Conservation (phyloP, 192 early-diverging fungal genomes). For the Coemansia sp. region DNA sequence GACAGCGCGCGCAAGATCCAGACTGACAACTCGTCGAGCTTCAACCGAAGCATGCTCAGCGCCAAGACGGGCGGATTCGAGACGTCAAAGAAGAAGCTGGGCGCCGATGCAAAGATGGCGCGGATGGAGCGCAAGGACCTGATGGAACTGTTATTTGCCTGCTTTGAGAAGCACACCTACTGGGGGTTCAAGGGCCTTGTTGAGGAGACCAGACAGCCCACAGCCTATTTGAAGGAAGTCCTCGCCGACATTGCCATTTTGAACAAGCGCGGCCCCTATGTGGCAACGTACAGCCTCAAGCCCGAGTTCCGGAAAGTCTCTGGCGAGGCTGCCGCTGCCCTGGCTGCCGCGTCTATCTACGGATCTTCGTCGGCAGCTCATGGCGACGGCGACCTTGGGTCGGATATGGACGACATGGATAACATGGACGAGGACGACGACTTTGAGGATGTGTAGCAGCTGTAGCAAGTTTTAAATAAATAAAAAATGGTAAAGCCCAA, state of each 20-base stretch:
- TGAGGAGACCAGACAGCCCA: conserved; percentile 79
- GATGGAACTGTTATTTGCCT: conserved; percentile 76
- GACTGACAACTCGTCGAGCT: conserved; percentile 23
- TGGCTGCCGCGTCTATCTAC: conserved; percentile 14
- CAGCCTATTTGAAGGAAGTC: conserved; percentile 78
- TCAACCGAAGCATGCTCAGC: conserved; percentile 47
- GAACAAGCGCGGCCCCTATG: conserved; percentile 80
- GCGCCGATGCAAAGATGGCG: conserved; percentile 71
- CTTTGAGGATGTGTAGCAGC: conserved; percentile 54
- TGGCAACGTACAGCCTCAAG: conserved; percentile 79
- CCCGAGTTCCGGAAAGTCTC: conserved; percentile 66
- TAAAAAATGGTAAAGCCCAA: neutral
- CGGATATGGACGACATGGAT: conserved; percentile 18
- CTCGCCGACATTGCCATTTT: conserved; percentile 74
- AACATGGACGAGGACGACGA: conserved; percentile 49
- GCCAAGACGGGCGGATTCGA: conserved; percentile 36
- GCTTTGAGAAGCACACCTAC: conserved; percentile 77
- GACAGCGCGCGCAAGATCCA: conserved; percentile 29
- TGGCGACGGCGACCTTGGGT: neutral
- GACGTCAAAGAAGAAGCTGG: conserved; percentile 46
- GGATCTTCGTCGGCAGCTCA: conserved; percentile 1
- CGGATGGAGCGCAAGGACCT: conserved; percentile 82
- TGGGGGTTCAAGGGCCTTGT: conserved; percentile 83
- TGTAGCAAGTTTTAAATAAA: too few species aligned
- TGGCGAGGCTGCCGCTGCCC: conserved; percentile 15